Percentiles rank a stretch among this genome's conserved stretches.
These are phyloP conservation scores for Neurospora tetrasperma DNA, from an alignment of 495 filamentous ascomycete species.

Conservation along the genomic window DNA sequence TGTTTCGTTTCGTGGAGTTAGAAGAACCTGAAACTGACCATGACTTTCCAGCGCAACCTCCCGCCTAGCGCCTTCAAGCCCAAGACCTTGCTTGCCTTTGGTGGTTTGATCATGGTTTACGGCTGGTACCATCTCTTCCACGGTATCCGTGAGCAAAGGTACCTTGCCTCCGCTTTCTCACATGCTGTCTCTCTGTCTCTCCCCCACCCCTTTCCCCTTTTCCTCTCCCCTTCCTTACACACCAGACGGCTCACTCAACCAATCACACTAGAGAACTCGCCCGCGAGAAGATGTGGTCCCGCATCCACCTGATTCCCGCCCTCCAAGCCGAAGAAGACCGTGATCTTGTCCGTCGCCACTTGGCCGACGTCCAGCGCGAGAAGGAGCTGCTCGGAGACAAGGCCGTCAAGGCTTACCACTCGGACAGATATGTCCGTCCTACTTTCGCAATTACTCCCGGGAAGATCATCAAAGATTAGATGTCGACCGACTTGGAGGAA, in stretches of 20 bases:
- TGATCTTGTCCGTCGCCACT: slow-evolving; percentile 75
- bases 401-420: slow-evolving; percentile 64
- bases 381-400: slow-evolving; percentile 78
- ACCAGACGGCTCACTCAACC: background rate
- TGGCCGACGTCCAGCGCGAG: slow-evolving; percentile 80
- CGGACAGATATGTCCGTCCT: slow-evolving; percentile 72
- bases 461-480: slow-evolving; percentile 38
- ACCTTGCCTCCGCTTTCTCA: slow-evolving; percentile 22
- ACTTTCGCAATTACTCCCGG: slow-evolving; percentile 55
- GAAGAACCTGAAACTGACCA: slow-evolving; percentile 1
- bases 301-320: slow-evolving; percentile 83
- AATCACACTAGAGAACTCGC: slow-evolving; percentile 61
- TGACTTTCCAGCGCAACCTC: slow-evolving; percentile 62
- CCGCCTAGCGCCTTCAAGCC: slow-evolving; percentile 81
- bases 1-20: background rate
- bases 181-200: no score
- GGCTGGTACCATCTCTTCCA: slow-evolving; percentile 75
- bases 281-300: slow-evolving; percentile 95
- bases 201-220: background rate
- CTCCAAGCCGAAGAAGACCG: slow-evolving; percentile 95
- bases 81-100: slow-evolving; percentile 58
- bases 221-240: background rate
- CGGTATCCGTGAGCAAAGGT: slow-evolving; percentile 83
- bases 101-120: slow-evolving; percentile 69
- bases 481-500: background rate